Evolutionary conservation across 2,329 filamentous ascomycete species (phyloP).

Genomic region (Dryadomyces quercus-mongolicae): DNA sequence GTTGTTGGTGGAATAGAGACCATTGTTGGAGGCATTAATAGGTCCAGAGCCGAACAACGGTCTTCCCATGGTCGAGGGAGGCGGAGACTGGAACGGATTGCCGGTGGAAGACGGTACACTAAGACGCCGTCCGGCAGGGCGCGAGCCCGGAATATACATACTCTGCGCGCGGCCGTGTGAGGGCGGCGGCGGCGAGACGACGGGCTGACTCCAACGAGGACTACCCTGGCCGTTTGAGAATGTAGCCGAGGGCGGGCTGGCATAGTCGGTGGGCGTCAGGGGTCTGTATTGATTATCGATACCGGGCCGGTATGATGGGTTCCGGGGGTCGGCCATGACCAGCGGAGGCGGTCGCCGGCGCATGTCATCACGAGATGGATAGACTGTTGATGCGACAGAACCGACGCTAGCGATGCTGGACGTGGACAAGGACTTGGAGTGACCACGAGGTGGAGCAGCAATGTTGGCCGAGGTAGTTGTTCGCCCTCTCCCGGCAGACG

Average conservation of each 20-base stretch:
- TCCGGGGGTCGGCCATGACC: conserved; percentile 66
- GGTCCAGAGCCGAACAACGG: conserved; percentile 41
- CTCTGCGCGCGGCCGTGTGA: conserved; percentile 58
- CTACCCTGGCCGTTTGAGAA: conserved; percentile 69
- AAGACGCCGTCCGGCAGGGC: conserved; percentile 60
- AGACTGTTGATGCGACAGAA: conserved; percentile 59
- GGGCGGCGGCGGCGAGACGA: conserved; percentile 61
- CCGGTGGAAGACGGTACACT: conserved; percentile 63
- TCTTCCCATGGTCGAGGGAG: conserved; percentile 41
- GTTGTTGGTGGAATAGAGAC: conserved; percentile 42
- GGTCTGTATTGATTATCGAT: conserved; percentile 53
- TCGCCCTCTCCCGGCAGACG: conserved; percentile 59
- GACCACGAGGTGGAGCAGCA: conserved; percentile 59
- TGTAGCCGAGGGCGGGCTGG: conserved; percentile 73
- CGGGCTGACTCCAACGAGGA: conserved; percentile 56
- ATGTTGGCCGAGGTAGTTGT: conserved; percentile 67
- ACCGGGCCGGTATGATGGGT: conserved; percentile 52
- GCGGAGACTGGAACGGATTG: conserved; percentile 61
- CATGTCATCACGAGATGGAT: conserved; percentile 51
- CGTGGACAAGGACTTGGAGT: conserved; percentile 74
- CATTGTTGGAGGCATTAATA: conserved; percentile 40
- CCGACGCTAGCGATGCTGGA: conserved; percentile 67
- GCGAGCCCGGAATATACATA: conserved; percentile 53
- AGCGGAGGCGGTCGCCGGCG: conserved; percentile 68
- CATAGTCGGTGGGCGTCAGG: conserved; percentile 61